Evolutionary conservation across 2,329 filamentous ascomycete genomes (phyloP).

Genomic region (Dactylellina sp.): DNA sequence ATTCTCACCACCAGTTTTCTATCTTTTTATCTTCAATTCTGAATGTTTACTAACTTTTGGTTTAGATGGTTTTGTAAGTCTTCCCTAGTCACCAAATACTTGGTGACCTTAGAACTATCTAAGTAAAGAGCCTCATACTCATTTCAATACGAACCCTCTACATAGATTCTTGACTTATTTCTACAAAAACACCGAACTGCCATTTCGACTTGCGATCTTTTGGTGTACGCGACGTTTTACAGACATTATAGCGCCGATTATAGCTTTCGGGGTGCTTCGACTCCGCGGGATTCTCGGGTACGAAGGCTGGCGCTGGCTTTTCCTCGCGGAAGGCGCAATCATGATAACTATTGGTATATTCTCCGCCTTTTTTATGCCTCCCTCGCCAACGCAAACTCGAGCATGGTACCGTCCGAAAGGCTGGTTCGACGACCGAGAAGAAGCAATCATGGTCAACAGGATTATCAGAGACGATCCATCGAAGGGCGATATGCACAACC

Average conservation of each 20-base stretch:
- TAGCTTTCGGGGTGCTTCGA: constrained; percentile 70
- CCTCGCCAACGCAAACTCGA: constrained; percentile 75
- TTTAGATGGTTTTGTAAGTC: constrained; percentile 25
- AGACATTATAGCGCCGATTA: constrained; percentile 70
- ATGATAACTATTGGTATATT: constrained; percentile 70
- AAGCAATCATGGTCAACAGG: constrained; percentile 77
- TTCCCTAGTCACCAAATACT: too few species aligned
- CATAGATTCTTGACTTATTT: constrained; percentile 75
- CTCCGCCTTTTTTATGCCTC: constrained; percentile 72
- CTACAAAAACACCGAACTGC: constrained; percentile 78
- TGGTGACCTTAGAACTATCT: too few species aligned
- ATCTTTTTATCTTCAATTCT: background rate
- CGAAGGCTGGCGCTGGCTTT: constrained; percentile 71
- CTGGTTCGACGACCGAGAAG: constrained; percentile 75
- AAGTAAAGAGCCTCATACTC: too few species aligned
- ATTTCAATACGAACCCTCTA: background rate
- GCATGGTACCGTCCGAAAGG: constrained; percentile 73
- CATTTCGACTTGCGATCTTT: constrained; percentile 75
- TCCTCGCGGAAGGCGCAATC: constrained; percentile 65
- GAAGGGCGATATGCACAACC: constrained; percentile 73
- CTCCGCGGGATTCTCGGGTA: constrained; percentile 67
- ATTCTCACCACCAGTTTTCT: background rate
- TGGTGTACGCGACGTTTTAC: constrained; percentile 75
- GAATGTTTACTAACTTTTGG: constrained; percentile 7
- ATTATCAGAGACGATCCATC: constrained; percentile 71